phyloP scores from a whole-genome alignment of 192 early-diverging fungal genomes.

The Podila epicladia region DNA sequence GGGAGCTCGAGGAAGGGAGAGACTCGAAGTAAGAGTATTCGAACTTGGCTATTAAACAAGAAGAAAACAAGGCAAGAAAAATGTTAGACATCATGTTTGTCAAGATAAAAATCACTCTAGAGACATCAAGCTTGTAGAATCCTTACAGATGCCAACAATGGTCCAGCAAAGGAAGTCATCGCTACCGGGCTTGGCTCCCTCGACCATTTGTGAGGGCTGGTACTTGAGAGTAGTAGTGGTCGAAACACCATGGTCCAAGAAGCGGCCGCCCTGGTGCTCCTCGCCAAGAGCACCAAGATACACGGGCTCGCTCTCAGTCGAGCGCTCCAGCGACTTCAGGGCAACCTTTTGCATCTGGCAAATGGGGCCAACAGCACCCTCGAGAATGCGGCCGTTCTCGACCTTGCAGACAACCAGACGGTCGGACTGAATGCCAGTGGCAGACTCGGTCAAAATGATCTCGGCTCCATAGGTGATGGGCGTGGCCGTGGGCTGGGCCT shows the following conservation, averaged over 20 bases:
- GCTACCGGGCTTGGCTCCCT: conserved; percentile 33
- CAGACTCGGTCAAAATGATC: conserved; percentile 73
- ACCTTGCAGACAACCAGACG: conserved; percentile 82
- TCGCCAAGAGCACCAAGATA: conserved; percentile 60
- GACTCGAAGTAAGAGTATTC: conserved; percentile 57
- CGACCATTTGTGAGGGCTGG: conserved; percentile 38
- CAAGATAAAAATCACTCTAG: background rate
- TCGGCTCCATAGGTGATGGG: conserved; percentile 79
- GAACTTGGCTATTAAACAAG: conserved; percentile 41
- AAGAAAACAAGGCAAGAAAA: background rate
- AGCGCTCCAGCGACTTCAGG: conserved; percentile 56
- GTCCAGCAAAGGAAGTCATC: conserved; percentile 90
- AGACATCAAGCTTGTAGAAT: conserved; percentile 39
- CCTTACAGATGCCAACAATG: conserved; percentile 80
- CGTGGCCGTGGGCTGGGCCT: conserved; percentile 27
- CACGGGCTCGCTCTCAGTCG: conserved; percentile 23
- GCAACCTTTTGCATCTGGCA: conserved; percentile 91
- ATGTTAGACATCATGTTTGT: background rate
- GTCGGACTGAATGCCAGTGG: conserved; percentile 70
- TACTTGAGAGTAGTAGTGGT: conserved; percentile 40
- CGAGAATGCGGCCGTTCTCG: conserved; percentile 75
- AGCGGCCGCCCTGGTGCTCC: conserved; percentile 45
- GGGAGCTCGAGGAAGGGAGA: conserved; percentile 21
- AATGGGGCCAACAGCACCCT: conserved; percentile 71
- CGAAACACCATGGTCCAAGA: conserved; percentile 37